Evolutionary conservation across 768 basidiomycete genomes (phyloP), one percentile per base, ranked within the genome.

Genomic region (Omphalotus guepiniiformis): DNA sequence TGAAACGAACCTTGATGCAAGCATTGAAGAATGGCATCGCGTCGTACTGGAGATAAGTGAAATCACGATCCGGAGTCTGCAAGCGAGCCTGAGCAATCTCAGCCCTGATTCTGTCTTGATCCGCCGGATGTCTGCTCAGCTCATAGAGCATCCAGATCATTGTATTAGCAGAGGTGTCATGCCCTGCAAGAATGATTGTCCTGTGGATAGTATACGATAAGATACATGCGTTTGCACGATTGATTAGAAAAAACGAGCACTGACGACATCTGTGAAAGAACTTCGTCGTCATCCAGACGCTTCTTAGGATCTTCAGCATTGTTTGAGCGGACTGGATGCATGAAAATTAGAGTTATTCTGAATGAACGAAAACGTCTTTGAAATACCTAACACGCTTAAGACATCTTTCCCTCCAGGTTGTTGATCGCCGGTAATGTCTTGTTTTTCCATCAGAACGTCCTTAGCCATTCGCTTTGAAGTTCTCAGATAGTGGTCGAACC

Each of bases 71-170:
- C 19, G 49, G 53, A 19, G 51, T 47, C n/a, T 39, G 48, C 2
- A 22, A 39, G 57, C 42, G 39, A 42, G 40, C 25, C 7, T 34
- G 35, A 61, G 61, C 12, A 29, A 85, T 73, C 64, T 90, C 88
- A 0, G 64, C 58, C n/a, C 88, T 76, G 26, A 91, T 74, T 49
- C 70, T 72, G 2, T 63, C 67, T 63, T 92, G 88, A 5, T 79
- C 61, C 4, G 76, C 68, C 0, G 78, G 78, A 52, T 80, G 67
- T 27, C 69, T 73, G 7, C 81, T 74, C 27, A 92, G 70, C 51
- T 83, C 79, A 44, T 83, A 69, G 8, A 88, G 62, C 7, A 75
- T 71, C 80, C 83, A 89, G 44, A 68, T 69, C 36, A 83, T 52
- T 1, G 75, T 71, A 49, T 73, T 78, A 0, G 83, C 71, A 15